A percentile compares a stretch with the other conserved stretches of the same genome.
These are phyloP conservation scores for Dactylella cylindrospora DNA, from an alignment of 2,329 filamentous ascomycete species.

Conservation along the genomic window DNA sequence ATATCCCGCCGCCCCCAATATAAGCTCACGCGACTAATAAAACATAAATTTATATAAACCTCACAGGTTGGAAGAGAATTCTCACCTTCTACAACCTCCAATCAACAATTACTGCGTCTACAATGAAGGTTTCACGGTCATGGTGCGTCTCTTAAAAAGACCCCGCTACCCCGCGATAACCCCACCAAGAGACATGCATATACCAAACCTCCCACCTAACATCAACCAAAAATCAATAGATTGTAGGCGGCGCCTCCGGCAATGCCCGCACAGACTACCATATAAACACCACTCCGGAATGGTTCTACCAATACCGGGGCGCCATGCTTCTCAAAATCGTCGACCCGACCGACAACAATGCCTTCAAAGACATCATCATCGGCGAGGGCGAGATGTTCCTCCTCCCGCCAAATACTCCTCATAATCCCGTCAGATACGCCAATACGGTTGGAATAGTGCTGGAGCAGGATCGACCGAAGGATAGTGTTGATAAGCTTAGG, in stretches of 20 bases:
- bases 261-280: constrained; percentile 97
- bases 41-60: constrained; percentile 42
- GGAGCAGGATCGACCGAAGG: constrained; percentile 75
- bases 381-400: constrained; percentile 92
- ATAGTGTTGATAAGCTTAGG: constrained; percentile 72
- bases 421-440: constrained; percentile 91
- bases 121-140: constrained; percentile 77
- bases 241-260: constrained; percentile 76
- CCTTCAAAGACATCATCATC: constrained; percentile 83
- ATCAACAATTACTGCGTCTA: constrained; percentile 98
- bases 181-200: no score
- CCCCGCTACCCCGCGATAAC: no score
- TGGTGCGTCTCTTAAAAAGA: constrained; percentile 63
- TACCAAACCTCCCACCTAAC: not conserved
- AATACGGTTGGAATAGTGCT: constrained; percentile 89
- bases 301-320: constrained; percentile 96
- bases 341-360: constrained; percentile 59
- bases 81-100: constrained; percentile 86
- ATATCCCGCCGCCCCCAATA: not conserved
- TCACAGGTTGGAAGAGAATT: constrained; percentile 81
- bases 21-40: not conserved
- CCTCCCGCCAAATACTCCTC: constrained; percentile 88
- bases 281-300: constrained; percentile 93
- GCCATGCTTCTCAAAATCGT: constrained; percentile 93
- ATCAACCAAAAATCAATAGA: constrained; percentile 55